phyloP scores from a whole-genome alignment of 179 eudicot genomes.

The Drosera spatulata region DNA sequence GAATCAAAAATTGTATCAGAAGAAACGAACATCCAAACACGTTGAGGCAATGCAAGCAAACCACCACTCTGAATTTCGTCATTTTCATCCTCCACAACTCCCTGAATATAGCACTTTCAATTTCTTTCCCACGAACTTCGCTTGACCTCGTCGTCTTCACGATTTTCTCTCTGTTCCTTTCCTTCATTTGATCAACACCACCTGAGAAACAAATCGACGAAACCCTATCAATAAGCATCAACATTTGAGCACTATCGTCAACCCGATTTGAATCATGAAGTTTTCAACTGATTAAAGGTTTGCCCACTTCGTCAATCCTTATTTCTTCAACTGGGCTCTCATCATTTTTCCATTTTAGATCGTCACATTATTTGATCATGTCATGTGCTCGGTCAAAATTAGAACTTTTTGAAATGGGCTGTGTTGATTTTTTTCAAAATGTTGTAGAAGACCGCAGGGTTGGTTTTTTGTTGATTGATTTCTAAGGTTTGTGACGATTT shows the following conservation, averaged over 20 bases:
- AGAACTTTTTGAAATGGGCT: not conserved
- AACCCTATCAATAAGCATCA: not conserved
- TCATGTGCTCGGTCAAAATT: not conserved
- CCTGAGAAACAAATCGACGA: not conserved
- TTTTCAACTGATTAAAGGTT: constrained; percentile 9
- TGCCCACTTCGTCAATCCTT: not conserved
- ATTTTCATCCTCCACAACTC: no score
- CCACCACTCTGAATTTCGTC: no score
- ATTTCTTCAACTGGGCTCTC: not conserved
- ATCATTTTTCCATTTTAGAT: not conserved
- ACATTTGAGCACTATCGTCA: not conserved
- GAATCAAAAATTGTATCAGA: no score
- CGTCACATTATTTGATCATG: not conserved
- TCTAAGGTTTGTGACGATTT: not conserved
- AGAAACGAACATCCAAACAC: no score
- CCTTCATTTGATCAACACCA: not conserved
- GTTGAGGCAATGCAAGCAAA: no score
- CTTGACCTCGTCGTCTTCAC: no score
- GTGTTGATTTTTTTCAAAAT: not conserved
- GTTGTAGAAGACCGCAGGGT: no score
- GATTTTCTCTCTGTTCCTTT: constrained; percentile 9
- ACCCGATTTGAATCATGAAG: constrained; percentile 6
- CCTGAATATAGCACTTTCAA: constrained; percentile 15
- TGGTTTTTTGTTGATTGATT: not conserved
- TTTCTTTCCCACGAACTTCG: not conserved